Evolutionary conservation across 225 moss, liverwort and hornwort species (phyloP), one percentile per base, ranked within the genome.

Genomic region (Pseudisothecium myosuroides): DNA sequence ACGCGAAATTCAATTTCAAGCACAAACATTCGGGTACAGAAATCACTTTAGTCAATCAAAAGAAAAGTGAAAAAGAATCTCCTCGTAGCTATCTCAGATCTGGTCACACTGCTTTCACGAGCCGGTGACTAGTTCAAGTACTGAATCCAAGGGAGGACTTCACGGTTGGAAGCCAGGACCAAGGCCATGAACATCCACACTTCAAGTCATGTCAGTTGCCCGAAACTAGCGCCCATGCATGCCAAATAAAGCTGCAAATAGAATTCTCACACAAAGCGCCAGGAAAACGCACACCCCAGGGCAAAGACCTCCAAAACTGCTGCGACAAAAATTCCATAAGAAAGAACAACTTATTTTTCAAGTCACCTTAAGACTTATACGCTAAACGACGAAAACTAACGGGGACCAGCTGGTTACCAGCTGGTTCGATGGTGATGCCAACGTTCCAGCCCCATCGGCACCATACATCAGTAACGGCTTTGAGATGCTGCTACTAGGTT

Each of bases 381-480:
- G 86, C 89, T 88, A 83, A 83, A 88, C 88, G 86, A 92, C 85
- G 90, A 85, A 92, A 88, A 89, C 92, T 91, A 93, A 92, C 86
- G 89, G 90, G 88, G 89, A 88, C 94, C 94, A 92, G 69, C 91
- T 92, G 90, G 95, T 92, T 92, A 99, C 99, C 99, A 99, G 92
- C 92, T 99, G 99, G 90, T 99, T 99, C 63, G 99, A 98, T 76
- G 98, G 99, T 89, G 99, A 99, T 82, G 99, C 97, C 88, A 97
- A 96, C 84, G 97, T 96, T 87, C 96, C 99, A 94, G 95, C 96
- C 84, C 96, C 97, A 92, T 99, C 99, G 85, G 97, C 96, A 83
- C 97, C 97, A 93, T 99, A 99, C 97, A 99, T 96, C 91, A 99
- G 94, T 92, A 99, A 92, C 78, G 98, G 97, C 92, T 99, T 99